Conservation (phyloP, 371 early-diverging fungal genomes). For the Mucor plumbeus region DNA sequence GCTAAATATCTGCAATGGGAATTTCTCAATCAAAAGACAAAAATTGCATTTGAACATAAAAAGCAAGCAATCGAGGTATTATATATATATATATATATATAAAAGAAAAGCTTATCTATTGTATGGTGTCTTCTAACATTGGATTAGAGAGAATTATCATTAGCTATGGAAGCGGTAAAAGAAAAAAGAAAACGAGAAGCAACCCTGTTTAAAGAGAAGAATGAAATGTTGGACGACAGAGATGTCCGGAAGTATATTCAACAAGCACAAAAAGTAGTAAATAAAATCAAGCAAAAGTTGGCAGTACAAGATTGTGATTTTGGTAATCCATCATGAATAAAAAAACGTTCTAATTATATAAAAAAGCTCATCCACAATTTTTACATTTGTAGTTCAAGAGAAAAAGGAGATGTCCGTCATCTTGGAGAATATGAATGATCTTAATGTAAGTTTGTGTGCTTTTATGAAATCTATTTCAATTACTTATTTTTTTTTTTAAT, state of each 20-base stretch:
- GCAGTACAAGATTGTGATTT: background rate
- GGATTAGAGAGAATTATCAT: background rate
- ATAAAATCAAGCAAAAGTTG: background rate
- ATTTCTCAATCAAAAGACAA: background rate
- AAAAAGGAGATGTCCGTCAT: background rate
- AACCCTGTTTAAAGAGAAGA: background rate
- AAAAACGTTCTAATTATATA: background rate
- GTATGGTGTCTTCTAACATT: background rate
- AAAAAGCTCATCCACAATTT: background rate
- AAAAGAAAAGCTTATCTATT: background rate
- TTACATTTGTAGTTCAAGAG: background rate
- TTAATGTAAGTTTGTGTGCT: background rate
- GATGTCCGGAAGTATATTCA: background rate
- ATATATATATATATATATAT: too few species aligned
- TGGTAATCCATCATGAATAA: background rate
- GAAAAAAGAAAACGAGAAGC: background rate
- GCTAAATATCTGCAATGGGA: background rate
- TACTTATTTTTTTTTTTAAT: background rate
- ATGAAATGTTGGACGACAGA: background rate
- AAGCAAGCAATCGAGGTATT: background rate
- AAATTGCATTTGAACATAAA: background rate
- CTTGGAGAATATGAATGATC: background rate
- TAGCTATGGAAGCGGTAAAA: background rate
- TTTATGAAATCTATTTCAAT: background rate
- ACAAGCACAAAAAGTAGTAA: background rate